Conservation (phyloP, 139 green algal species). For the Chlamydomonas applanata region DNA sequence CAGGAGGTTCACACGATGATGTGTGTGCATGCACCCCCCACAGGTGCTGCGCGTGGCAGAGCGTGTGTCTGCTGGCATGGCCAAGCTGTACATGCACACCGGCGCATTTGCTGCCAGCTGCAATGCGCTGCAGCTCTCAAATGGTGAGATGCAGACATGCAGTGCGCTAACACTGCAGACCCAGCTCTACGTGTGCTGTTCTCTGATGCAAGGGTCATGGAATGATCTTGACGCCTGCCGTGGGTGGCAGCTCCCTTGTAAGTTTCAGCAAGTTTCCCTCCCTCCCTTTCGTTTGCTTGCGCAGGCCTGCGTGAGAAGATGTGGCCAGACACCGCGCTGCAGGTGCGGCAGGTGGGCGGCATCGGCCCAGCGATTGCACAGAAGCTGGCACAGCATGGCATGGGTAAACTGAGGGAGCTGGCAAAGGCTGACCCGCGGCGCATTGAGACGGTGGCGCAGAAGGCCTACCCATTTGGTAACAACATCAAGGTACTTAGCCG, state of each 20-base stretch:
- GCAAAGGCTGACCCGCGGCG: slow-evolving; percentile 44
- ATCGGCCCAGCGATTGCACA: slow-evolving; percentile 49
- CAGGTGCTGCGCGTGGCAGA: slow-evolving; percentile 1
- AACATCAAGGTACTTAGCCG: slow-evolving; percentile 35
- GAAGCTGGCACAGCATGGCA: slow-evolving; percentile 48
- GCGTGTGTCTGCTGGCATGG: slow-evolving; percentile 59
- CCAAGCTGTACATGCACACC: slow-evolving; percentile 35
- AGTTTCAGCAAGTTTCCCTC: no score
- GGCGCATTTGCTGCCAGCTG: slow-evolving; percentile 52
- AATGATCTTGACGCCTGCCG: no score
- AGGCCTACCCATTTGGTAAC: slow-evolving; percentile 69
- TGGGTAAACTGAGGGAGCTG: slow-evolving; percentile 43
- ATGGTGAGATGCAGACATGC: slow-evolving; percentile 6
- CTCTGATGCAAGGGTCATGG: no score
- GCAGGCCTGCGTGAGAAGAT: slow-evolving; percentile 39
- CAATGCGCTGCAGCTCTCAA: slow-evolving; percentile 44
- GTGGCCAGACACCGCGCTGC: slow-evolving; percentile 52
- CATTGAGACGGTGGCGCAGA: slow-evolving; percentile 60
- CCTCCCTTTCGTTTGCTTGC: no score
- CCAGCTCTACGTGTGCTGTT: no score
- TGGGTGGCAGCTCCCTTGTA: no score
- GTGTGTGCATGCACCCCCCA: not conserved
- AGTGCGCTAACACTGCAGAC: no score
- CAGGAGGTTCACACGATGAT: not conserved
- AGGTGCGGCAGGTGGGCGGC: slow-evolving; percentile 50